Percentiles rank a stretch among this genome's conserved stretches.
Conservation (phyloP, 2,329 filamentous ascomycete genomes). For the Aureobasidium uvarum region DNA sequence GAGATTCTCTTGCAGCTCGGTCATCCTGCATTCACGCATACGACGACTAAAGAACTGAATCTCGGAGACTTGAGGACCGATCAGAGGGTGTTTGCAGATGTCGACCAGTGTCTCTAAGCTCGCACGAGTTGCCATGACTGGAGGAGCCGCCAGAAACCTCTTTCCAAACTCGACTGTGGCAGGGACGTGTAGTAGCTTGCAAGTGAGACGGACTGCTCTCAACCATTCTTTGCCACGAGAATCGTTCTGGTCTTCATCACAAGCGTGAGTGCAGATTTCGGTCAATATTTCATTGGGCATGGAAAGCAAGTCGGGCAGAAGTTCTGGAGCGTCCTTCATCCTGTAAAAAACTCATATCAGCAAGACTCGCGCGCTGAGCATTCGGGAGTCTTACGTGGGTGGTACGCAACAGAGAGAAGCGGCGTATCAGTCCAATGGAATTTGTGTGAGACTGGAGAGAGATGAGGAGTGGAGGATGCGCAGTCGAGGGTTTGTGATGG, state of each 20-base stretch:
- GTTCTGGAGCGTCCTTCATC: background rate
- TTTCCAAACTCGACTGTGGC: background rate
- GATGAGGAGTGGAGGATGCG: background rate
- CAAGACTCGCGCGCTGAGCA: too few species aligned
- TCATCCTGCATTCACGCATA: background rate
- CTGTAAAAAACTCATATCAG: background rate
- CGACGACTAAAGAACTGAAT: background rate
- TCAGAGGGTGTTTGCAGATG: background rate
- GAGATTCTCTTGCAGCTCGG: background rate
- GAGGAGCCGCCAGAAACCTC: background rate
- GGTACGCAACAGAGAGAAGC: background rate
- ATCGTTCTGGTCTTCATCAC: background rate
- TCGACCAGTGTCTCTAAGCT: background rate
- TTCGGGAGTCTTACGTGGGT: background rate
- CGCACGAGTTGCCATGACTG: background rate
- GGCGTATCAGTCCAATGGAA: background rate
- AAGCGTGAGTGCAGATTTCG: background rate
- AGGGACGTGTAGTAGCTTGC: background rate
- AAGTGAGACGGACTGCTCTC: background rate
- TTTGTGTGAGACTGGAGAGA: too few species aligned
- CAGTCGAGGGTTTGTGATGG: background rate
- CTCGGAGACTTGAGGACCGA: background rate
- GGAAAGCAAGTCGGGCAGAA: background rate
- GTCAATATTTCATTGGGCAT: background rate
- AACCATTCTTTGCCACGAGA: background rate